Evolutionary conservation across 2,329 filamentous ascomycete species (phyloP), one percentile per base, ranked within the genome.

Genomic region (Colletotrichum navitas): DNA sequence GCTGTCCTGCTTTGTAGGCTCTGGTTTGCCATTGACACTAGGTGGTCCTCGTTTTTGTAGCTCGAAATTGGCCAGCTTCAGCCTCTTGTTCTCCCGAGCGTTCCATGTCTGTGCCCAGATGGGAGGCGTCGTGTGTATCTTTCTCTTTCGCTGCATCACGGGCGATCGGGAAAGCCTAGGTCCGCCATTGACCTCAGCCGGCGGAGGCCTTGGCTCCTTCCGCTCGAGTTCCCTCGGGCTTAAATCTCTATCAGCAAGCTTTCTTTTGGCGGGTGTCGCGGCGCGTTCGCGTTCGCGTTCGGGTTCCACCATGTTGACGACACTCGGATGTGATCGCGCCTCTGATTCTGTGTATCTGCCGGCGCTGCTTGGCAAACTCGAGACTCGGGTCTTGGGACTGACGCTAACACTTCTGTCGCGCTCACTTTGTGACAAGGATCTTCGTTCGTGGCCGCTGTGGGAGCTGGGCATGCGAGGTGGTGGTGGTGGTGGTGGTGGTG

Each of bases 341-440:
- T 71, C 66, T 41, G 56, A 68, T 74, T 74, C 69, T 18, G 63
- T 62, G 18, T 68, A 68, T 3, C 71, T 69, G n/a, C 83, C 82
- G 55, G 81, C 76, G 76, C 80, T 85, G 78, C 81, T 86, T 69
- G 83, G 83, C 47, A 89, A 77, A 75, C 86, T 89, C 49, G 86
- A 83, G 21, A 91, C 83, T 74, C 88, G 86, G 45, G 93, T 94
- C 82, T 94, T 94, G 39, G 94, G 93, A 79, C 93, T 95, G 62
- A 95, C 89, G 77, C 92, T 95, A 64, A 92, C 80, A 78, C 91
- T 93, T 61, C 88, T 85, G 73, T 93, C 92, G 76, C 92, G 88
- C 66, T 94, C 91, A 74, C 86, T 86, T 60, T 86, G 85, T 54
- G 87, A 86, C 69, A 86, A 83, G 54, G 86, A 85, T 78, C 88